These are phyloP conservation scores for Irpex lacteus DNA, from an alignment of 1,284 basidiomycete species.

Conservation along the genomic window DNA sequence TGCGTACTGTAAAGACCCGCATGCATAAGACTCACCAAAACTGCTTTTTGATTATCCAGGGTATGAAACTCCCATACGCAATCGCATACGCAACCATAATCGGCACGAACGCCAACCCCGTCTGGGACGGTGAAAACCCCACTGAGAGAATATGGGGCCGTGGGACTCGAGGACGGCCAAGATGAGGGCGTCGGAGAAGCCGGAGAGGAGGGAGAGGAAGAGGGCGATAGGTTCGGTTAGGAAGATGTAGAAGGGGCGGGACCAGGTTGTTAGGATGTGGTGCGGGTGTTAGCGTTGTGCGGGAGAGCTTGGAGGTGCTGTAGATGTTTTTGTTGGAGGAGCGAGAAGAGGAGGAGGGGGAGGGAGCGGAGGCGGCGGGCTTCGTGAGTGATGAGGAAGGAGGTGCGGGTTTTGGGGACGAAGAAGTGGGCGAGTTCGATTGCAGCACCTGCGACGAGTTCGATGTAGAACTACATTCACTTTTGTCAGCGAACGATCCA, in stretches of 20 bases:
- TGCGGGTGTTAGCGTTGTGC: neutral
- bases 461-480: neutral
- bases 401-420: neutral
- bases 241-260: neutral
- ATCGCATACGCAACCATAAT: neutral
- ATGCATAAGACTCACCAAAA: too few species aligned
- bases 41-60: too few species aligned
- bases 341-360: too few species aligned
- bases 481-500: neutral
- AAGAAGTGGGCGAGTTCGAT: neutral
- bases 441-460: neutral
- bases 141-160: neutral
- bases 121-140: neutral
- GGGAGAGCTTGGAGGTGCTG: neutral
- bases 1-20: too few species aligned
- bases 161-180: neutral
- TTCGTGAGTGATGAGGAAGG: neutral
- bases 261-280: neutral
- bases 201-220: neutral
- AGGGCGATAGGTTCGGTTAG: neutral
- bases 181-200: neutral
- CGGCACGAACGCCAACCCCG: neutral
- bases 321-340: too few species aligned
- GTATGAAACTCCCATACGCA: neutral
- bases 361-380: neutral